Evolutionary conservation across 169 alveolate species (phyloP).

Genomic region (Plasmodium chabaudi): DNA sequence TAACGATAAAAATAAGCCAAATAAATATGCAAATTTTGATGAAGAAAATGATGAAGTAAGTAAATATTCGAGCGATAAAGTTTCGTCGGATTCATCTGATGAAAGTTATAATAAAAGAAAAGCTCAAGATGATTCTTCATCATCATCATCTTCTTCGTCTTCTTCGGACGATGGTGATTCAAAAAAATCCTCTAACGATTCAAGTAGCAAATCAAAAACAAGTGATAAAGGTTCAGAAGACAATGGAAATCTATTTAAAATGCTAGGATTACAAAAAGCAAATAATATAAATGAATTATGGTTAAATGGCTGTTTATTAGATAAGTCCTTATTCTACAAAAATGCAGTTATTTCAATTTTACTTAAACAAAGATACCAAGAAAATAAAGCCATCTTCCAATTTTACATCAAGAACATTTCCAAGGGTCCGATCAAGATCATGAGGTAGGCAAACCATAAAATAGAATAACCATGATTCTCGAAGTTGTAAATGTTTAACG

Average conservation of each 20-base stretch:
- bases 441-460: slow-evolving; percentile 2
- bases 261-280: slow-evolving; percentile 54
- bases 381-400: slow-evolving; percentile 25
- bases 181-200: slow-evolving; percentile 23
- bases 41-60: slow-evolving; percentile 10
- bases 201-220: slow-evolving; percentile 30
- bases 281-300: slow-evolving; percentile 61
- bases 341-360: slow-evolving; percentile 31
- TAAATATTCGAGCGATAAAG: slow-evolving; percentile 18
- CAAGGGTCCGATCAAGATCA: slow-evolving; percentile 12
- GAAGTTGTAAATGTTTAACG: neutral
- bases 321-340: slow-evolving; percentile 37
- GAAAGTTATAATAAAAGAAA: slow-evolving; percentile 14
- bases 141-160: slow-evolving; percentile 13
- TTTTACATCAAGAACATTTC: slow-evolving; percentile 68
- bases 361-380: slow-evolving; percentile 57
- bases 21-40: slow-evolving; percentile 3
- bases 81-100: slow-evolving; percentile 27
- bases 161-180: slow-evolving; percentile 6
- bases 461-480: neutral
- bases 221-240: slow-evolving; percentile 32
- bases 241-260: slow-evolving; percentile 42
- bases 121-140: neutral
- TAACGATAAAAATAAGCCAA: neutral
- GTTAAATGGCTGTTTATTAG: slow-evolving; percentile 63